phyloP scores from a whole-genome alignment of 441 rosid genomes.

The Pelargonium citronellum region DNA sequence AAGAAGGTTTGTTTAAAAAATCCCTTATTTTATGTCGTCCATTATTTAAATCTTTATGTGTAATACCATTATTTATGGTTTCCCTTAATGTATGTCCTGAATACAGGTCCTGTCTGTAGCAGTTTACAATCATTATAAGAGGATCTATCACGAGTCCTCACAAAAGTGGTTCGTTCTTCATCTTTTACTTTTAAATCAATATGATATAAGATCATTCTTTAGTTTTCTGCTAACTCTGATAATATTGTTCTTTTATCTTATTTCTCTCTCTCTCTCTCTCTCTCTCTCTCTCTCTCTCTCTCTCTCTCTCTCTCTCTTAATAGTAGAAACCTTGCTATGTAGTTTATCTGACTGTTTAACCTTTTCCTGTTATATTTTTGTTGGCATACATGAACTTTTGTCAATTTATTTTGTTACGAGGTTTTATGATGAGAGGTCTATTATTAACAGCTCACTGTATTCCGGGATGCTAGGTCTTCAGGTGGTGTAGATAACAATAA shows the following conservation, averaged over 20 bases:
- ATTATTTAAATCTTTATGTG: too few relatives aligned
- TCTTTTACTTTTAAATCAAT: conserved; percentile 11
- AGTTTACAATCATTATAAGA: conserved; percentile 90
- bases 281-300: too few relatives aligned
- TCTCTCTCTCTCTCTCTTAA: too few relatives aligned
- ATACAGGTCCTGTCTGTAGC: conserved; percentile 88
- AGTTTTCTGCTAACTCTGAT: not conserved
- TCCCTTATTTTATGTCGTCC: too few relatives aligned
- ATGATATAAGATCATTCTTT: conserved; percentile 2
- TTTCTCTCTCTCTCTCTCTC: too few relatives aligned
- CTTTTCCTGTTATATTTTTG: too few relatives aligned
- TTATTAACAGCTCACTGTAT: conserved; percentile 18
- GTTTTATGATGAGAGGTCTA: not conserved
- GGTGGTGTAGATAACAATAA: conserved; percentile 40
- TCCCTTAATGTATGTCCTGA: conserved; percentile 1
- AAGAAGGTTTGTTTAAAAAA: too few relatives aligned
- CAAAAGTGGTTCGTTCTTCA: conserved; percentile 57
- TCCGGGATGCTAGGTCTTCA: conserved; percentile 63
- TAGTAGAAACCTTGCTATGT: too few relatives aligned
- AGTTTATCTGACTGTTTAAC: too few relatives aligned
- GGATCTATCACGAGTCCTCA: conserved; percentile 51
- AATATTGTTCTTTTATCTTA: too few relatives aligned
- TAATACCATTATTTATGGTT: conserved; percentile 5
- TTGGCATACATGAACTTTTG: too few relatives aligned
- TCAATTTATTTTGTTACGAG: not conserved